Percentiles rank a stretch among this genome's conserved stretches.
Conservation (phyloP, 768 basidiomycete species). For the Tricholoma sp. region DNA sequence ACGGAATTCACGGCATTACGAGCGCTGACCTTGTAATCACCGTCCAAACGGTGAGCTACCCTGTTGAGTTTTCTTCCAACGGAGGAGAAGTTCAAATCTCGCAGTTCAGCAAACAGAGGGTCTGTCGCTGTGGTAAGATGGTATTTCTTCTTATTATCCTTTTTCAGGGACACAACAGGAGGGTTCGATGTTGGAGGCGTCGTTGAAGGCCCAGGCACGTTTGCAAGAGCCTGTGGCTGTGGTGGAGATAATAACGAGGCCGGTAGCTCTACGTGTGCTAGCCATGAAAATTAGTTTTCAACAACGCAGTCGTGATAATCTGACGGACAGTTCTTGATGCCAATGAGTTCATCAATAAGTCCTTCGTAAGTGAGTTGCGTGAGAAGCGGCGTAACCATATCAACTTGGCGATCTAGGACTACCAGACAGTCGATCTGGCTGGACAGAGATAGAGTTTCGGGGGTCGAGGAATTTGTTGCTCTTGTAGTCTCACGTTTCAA, state of each 20-base stretch:
- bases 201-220: constrained; percentile 35
- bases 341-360: constrained; percentile 87
- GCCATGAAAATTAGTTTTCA: not conserved
- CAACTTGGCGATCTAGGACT: constrained; percentile 83
- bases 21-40: constrained; percentile 77
- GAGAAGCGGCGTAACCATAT: constrained; percentile 93
- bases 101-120: constrained; percentile 73
- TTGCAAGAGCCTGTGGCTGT: constrained; percentile 31
- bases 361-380: constrained; percentile 98
- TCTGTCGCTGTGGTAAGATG: constrained; percentile 76
- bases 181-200: constrained; percentile 33
- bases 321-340: constrained; percentile 79
- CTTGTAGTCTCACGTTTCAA: constrained; percentile 56
- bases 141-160: constrained; percentile 88
- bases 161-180: constrained; percentile 48
- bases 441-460: constrained; percentile 40
- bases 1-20: not conserved
- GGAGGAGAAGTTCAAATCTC: constrained; percentile 89
- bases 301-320: not conserved
- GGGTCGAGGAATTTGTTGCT: constrained; percentile 25
- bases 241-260: constrained; percentile 62
- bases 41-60: constrained; percentile 80
- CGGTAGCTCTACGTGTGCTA: constrained; percentile 81
- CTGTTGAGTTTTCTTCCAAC: constrained; percentile 79
- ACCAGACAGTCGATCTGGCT: constrained; percentile 81